Evolutionary conservation across 2,329 filamentous ascomycete species (phyloP).

Genomic region (Colletotrichum sp.): DNA sequence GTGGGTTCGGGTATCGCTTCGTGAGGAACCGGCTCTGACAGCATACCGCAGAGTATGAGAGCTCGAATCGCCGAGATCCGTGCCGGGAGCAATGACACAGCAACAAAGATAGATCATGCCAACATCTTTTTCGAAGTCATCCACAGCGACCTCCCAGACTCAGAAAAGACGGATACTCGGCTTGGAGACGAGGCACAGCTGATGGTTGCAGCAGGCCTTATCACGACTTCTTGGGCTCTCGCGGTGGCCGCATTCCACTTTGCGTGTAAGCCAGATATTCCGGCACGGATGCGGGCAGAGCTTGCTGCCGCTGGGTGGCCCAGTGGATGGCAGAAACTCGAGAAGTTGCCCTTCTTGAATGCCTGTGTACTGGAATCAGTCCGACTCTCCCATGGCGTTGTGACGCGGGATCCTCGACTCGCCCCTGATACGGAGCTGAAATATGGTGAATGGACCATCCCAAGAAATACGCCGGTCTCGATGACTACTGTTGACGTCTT

Average conservation of each 20-base stretch:
- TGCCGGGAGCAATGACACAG: conserved; percentile 3
- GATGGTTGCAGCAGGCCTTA: conserved; percentile 39
- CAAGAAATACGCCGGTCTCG: conserved; percentile 35
- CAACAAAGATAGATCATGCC: neutral
- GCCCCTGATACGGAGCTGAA: conserved; percentile 31
- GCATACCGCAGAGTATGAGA: neutral
- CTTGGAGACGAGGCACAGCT: conserved; percentile 36
- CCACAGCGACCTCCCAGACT: conserved; percentile 30
- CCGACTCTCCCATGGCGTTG: conserved; percentile 43
- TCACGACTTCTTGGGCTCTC: conserved; percentile 41
- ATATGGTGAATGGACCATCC: conserved; percentile 33
- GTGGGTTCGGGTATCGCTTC: neutral
- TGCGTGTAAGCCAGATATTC: conserved; percentile 33
- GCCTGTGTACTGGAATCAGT: conserved; percentile 42
- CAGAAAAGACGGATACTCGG: conserved; percentile 35
- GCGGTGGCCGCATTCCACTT: conserved; percentile 38
- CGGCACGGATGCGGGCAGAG: conserved; percentile 35
- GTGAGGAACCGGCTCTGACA: neutral
- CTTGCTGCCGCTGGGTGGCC: conserved; percentile 23
- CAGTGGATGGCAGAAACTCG: conserved; percentile 27
- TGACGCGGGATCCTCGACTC: conserved; percentile 31
- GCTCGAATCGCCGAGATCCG: neutral
- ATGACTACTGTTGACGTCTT: conserved; percentile 37
- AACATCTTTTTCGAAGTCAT: conserved; percentile 38
- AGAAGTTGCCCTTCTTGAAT: conserved; percentile 41